Evolutionary conservation across 1,139 yeast species (phyloP), one percentile per base, ranked within the genome.

Genomic region (Pichia sp.): DNA sequence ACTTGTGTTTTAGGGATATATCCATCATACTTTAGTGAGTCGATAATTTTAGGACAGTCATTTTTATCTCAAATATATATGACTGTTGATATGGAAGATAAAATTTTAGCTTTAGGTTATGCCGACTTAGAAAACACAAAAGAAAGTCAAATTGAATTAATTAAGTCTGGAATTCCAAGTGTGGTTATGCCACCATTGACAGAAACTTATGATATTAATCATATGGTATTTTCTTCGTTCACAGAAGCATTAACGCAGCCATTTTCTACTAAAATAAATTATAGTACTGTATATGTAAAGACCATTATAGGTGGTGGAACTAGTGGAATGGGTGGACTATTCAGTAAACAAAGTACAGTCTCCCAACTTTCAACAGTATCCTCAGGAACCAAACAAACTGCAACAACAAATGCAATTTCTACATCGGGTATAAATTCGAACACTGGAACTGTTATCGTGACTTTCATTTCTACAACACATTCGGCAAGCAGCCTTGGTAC

Each of bases 51-150:
- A 8, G 96, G 96, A 40, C 95, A 86, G 64, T 75, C 81, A 37
- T 80, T 87, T 66, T 68, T 88, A 58, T 74, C 87, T 53, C 72
- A 77, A 45, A 87, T 87, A 5, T 88, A 87, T 62, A 77, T 81
- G 43, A 95, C 86, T 37, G 87, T 76, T 58, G 94, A 89, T 65
- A 67, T 87, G 54, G 89, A 84, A 32, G 77, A 75, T 53, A 66
- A 69, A 47, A 78, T 79, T 58, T 70, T 88, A 29, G 81, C 83
- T 0, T 52, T 89, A 47, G 96, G 92, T 1, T 87, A 78, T 26
- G 49, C 81, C 5, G 67, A 66, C 25, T 25, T 33, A 26, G n/a
- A n/a, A 8, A 35, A 27, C 30, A 28, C 4, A 5, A 39, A 37
- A n/a, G 35, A 35, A 28, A 43, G 45, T 36, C 4, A 26, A 7